Percentiles rank a stretch among this genome's conserved stretches.
Conservation (phyloP, 2,329 filamentous ascomycete species). For the Rhinocladiella similis region DNA sequence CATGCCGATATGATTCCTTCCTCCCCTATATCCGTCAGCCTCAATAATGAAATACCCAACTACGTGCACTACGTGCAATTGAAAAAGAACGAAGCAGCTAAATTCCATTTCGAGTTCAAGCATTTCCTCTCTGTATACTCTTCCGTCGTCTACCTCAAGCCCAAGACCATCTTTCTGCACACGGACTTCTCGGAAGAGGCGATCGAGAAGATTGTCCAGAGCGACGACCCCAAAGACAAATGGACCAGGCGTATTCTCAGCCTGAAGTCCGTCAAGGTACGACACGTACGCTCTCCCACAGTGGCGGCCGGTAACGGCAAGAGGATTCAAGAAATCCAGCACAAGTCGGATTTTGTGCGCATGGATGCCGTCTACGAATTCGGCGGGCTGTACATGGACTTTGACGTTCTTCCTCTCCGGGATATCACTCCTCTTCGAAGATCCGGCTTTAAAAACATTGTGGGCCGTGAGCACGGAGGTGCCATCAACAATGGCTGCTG, state of each 20-base stretch:
- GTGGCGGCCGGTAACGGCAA: not conserved
- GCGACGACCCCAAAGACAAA: not conserved
- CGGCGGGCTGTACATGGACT: not conserved
- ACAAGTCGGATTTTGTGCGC: not conserved
- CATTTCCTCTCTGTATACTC: constrained; percentile 3
- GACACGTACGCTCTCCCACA: not conserved
- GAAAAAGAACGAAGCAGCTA: not conserved
- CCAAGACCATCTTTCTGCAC: constrained; percentile 1
- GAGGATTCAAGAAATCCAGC: not conserved
- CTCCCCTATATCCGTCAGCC: not conserved
- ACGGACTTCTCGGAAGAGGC: not conserved
- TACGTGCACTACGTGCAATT: constrained; percentile 1
- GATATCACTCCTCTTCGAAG: not conserved
- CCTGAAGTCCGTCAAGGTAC: not conserved
- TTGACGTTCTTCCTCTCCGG: not conserved
- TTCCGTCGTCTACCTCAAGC: not conserved
- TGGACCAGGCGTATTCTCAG: not conserved
- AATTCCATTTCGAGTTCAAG: constrained; percentile 2
- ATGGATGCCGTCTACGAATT: not conserved
- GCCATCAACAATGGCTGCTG: not conserved
- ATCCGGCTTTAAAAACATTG: not conserved
- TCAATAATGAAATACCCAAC: constrained; percentile 26
- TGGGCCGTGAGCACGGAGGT: not conserved
- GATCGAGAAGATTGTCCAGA: not conserved
- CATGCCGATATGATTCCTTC: not conserved